Base-by-base conservation (phyloP, 2,329 filamentous ascomycete genomes). In the Nannizzia gypsea region DNA sequence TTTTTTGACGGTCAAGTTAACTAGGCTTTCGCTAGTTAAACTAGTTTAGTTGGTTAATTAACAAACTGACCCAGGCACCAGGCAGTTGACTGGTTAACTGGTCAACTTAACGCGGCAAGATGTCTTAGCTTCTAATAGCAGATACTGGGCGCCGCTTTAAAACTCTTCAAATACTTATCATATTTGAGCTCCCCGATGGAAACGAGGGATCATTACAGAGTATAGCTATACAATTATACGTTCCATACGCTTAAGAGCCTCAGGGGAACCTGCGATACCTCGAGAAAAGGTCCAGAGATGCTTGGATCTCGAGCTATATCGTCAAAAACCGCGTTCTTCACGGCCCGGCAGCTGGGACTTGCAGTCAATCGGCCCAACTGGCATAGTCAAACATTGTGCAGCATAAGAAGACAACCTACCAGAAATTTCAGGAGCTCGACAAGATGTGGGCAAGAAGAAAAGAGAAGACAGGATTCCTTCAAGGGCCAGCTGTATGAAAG, bases 401-500 rank as follows among this genome's bases (percentile, higher is more conserved):
- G 6, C 26, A 56, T 56, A 38, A 56, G 3, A 40, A 34, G 52
- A n/a, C 55, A 40, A 34, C 55, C 34, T 9, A 13, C 34, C 31
- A 34, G 55, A 34, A 40, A 20, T 15, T 58, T 58, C 40, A 28
- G 17, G 36, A 31, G 8, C 59, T 63, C 48, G 22, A 34, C 61
- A 20, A 59, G 56, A 56, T 40, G 17, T n/a, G 8, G 50, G 8
- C 48, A 54, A 6, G 48, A 48, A 26, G 55, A 40, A 11, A 42
- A 60, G 28, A 60, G 62, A 22, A 60, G 40, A 24, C 60, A 56
- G 6, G 31, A 38, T 26, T 63, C 62, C 6, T 86, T 86, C 73
- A 80, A 82, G 67, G 77, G 78, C 36, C 83, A 86, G 68, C 66
- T 86, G 50, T 84, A 83, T 63, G 80, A 85, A 67, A 85, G 81